phyloP scores from a whole-genome alignment of 2,329 filamentous ascomycete species.

The Teratosphaeria zuluensis region DNA sequence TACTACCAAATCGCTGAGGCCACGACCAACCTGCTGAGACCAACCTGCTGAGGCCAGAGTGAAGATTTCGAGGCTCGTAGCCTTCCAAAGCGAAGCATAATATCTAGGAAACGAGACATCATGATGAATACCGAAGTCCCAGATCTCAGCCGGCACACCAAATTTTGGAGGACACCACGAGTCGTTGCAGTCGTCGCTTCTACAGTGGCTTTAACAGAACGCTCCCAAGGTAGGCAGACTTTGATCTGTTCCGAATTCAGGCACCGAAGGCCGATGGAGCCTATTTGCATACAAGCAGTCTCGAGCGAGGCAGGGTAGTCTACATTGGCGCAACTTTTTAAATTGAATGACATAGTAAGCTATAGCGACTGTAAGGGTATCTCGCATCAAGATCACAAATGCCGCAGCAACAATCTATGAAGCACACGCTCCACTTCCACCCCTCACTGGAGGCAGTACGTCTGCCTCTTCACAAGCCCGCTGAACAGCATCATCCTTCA shows the following conservation, averaged over 20 bases:
- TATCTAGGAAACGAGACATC: background rate
- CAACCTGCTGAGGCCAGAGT: too few relatives aligned
- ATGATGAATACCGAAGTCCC: background rate
- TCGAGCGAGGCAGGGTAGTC: too few relatives aligned
- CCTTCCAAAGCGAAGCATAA: too few relatives aligned
- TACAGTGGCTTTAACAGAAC: background rate
- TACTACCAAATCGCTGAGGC: too few relatives aligned
- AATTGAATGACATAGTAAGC: background rate
- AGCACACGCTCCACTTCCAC: background rate
- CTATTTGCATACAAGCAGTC: background rate
- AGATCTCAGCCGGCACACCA: background rate
- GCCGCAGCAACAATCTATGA: background rate
- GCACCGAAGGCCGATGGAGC: background rate
- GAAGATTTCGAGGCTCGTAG: too few relatives aligned
- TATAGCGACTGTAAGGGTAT: background rate
- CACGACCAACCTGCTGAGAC: too few relatives aligned
- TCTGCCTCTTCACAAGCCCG: background rate
- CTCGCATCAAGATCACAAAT: background rate
- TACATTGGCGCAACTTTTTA: background rate
- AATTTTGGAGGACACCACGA: background rate
- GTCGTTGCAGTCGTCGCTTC: background rate
- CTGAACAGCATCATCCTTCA: background rate
- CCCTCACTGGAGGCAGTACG: background rate
- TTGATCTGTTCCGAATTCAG: background rate
- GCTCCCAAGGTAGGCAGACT: background rate